Evolutionary conservation across 1,139 yeast species (phyloP).

Genomic region (Saccharomyces hybrid): DNA sequence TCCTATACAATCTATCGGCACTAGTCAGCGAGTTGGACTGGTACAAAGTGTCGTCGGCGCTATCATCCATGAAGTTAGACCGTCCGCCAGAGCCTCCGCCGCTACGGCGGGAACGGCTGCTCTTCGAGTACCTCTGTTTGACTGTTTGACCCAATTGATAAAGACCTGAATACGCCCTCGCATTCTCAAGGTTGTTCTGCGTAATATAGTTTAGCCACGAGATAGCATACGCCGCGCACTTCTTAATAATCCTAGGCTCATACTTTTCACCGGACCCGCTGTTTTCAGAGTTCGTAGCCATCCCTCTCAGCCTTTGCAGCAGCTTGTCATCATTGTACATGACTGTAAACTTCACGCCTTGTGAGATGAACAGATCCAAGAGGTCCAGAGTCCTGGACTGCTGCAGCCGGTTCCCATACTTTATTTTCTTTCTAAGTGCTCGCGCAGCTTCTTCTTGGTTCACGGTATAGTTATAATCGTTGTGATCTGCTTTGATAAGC

Average conservation of each 20-base stretch:
- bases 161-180: slow-evolving; percentile 4
- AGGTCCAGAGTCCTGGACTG: slow-evolving; percentile 47
- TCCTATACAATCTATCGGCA: slow-evolving; percentile 44
- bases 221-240: slow-evolving; percentile 16
- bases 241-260: slow-evolving; percentile 16
- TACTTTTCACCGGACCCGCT: slow-evolving; percentile 21
- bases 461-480: slow-evolving; percentile 16
- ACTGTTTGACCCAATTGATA: not conserved
- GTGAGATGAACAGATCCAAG: slow-evolving; percentile 67
- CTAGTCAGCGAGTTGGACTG: slow-evolving; percentile 9
- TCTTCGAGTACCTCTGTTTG: not conserved
- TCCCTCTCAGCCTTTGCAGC: slow-evolving; percentile 50
- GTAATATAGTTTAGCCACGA: slow-evolving; percentile 21
- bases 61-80: slow-evolving; percentile 40
- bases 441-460: slow-evolving; percentile 68
- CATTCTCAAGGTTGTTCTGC: slow-evolving; percentile 11
- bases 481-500: slow-evolving; percentile 25
- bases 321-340: slow-evolving; percentile 68
- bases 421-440: slow-evolving; percentile 78
- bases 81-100: slow-evolving; percentile 12
- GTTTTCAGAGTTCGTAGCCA: slow-evolving; percentile 30
- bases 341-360: slow-evolving; percentile 44
- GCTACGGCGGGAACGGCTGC: not conserved
- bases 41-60: slow-evolving; percentile 35
- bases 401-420: slow-evolving; percentile 52